These are phyloP conservation scores for Byssoonygena ceratinophila DNA, from an alignment of 2,329 filamentous ascomycete species.

Conservation along the genomic window DNA sequence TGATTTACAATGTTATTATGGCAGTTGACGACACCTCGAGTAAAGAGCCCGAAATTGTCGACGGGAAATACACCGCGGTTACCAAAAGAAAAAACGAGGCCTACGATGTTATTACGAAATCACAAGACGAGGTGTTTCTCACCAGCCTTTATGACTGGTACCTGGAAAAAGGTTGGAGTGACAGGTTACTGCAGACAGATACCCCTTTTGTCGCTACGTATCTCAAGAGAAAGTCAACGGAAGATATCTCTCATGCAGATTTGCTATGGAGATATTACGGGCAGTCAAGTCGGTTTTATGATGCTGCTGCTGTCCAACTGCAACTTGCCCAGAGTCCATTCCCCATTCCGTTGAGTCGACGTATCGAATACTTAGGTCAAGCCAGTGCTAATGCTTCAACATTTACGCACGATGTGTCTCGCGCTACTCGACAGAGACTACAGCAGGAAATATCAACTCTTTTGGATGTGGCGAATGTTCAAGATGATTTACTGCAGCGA, in stretches of 20 bases:
- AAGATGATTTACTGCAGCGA: conserved; percentile 77
- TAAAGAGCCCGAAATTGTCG: conserved; percentile 59
- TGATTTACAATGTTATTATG: conserved; percentile 73
- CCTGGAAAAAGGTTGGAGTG: conserved; percentile 68
- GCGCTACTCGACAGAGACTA: conserved; percentile 73
- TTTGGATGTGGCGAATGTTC: conserved; percentile 86
- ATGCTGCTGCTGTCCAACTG: conserved; percentile 78
- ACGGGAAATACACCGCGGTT: conserved; percentile 65
- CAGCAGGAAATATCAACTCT: conserved; percentile 75
- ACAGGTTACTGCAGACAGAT: conserved; percentile 72
- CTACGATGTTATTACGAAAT: conserved; percentile 78
- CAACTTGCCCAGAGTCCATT: conserved; percentile 78
- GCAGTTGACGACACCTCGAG: conserved; percentile 63
- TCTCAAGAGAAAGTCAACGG: conserved; percentile 62
- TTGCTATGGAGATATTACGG: conserved; percentile 88
- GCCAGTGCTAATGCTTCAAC: conserved; percentile 90
- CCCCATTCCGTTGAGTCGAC: conserved; percentile 63
- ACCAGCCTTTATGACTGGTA: conserved; percentile 99
- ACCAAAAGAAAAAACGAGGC: conserved; percentile 76
- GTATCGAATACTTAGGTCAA: conserved; percentile 79
- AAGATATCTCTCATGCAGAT: conserved; percentile 69
- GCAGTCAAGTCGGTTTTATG: conserved; percentile 69
- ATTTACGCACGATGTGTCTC: conserved; percentile 61
- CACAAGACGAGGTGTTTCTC: conserved; percentile 87
- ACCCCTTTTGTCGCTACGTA: conserved; percentile 81